phyloP scores from a whole-genome alignment of 2,329 filamentous ascomycete species.

The Tolypocladium ovalisporum region DNA sequence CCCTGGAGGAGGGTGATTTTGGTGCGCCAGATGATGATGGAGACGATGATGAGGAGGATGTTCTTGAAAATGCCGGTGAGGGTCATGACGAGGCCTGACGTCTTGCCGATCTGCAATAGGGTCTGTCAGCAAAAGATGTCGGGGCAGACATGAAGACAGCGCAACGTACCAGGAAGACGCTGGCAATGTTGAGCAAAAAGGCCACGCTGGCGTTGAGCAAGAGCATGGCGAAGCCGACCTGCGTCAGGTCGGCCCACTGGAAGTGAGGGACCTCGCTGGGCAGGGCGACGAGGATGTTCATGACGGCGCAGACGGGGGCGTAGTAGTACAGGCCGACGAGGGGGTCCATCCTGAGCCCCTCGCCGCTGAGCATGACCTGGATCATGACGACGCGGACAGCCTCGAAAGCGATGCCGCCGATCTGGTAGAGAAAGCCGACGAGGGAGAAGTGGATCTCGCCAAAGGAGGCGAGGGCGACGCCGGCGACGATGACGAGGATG shows the following conservation, averaged over 20 bases:
- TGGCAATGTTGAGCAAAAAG: slow-evolving; percentile 71
- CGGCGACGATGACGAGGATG: slow-evolving; percentile 39
- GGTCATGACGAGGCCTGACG: slow-evolving; percentile 75
- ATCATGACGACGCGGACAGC: slow-evolving; percentile 77
- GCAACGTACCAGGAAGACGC: slow-evolving; percentile 67
- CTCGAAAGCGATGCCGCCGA: slow-evolving; percentile 69
- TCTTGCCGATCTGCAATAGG: slow-evolving; percentile 63
- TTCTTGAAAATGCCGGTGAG: slow-evolving; percentile 82
- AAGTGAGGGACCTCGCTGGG: slow-evolving; percentile 59
- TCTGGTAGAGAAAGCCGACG: slow-evolving; percentile 57
- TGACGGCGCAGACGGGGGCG: slow-evolving; percentile 70
- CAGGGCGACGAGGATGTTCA: slow-evolving; percentile 64
- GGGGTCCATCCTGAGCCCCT: slow-evolving; percentile 78
- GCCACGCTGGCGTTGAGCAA: slow-evolving; percentile 67
- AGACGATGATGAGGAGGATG: slow-evolving; percentile 68
- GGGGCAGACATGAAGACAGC: neutral
- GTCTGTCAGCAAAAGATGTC: neutral
- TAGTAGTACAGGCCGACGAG: slow-evolving; percentile 86
- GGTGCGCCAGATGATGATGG: slow-evolving; percentile 69
- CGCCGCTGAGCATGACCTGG: slow-evolving; percentile 64
- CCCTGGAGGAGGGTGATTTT: slow-evolving; percentile 60
- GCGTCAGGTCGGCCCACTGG: slow-evolving; percentile 53
- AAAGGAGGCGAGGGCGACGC: slow-evolving; percentile 39
- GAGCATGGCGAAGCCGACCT: slow-evolving; percentile 54
- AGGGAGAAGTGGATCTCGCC: slow-evolving; percentile 62